Percentiles rank a stretch among this genome's conserved stretches.
phyloP scores from a whole-genome alignment of 768 basidiomycete genomes.

The Mycena latifolia region DNA sequence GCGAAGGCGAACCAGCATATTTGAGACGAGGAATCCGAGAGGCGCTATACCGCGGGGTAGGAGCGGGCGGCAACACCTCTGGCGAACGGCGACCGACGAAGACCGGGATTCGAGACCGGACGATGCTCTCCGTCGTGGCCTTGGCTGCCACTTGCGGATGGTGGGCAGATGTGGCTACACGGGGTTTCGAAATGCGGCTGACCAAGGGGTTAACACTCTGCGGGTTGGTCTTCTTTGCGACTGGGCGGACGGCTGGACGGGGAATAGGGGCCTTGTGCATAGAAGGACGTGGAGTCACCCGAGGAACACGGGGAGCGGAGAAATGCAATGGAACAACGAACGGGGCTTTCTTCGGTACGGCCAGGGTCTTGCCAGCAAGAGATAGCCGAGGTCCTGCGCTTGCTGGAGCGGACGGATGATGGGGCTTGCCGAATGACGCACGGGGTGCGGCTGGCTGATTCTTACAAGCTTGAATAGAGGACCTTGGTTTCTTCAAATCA shows the following conservation, averaged over 20 bases:
- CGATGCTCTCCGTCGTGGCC: neutral
- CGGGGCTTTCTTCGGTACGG: neutral
- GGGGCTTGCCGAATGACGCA: neutral
- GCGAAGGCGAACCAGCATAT: neutral
- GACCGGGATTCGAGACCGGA: neutral
- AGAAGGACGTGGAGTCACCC: neutral
- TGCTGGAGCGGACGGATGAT: neutral
- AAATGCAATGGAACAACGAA: slow-evolving; percentile 12
- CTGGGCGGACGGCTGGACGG: neutral
- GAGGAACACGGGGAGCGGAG: neutral
- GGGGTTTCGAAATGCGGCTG: neutral
- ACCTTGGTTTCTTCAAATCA: neutral
- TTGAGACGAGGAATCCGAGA: slow-evolving; percentile 4
- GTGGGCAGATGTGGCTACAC: neutral
- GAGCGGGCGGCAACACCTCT: neutral
- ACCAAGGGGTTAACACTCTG: neutral
- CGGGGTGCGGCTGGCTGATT: neutral
- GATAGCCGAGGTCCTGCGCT: neutral
- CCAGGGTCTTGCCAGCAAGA: neutral
- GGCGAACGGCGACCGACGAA: neutral
- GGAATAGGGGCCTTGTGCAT: neutral
- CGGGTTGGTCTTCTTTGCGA: neutral
- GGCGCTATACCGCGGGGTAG: neutral
- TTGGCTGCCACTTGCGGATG: neutral
- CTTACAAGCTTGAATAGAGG: neutral